Base-by-base conservation (phyloP, 345 rosid genomes). In the Euphorbia lathyris region DNA sequence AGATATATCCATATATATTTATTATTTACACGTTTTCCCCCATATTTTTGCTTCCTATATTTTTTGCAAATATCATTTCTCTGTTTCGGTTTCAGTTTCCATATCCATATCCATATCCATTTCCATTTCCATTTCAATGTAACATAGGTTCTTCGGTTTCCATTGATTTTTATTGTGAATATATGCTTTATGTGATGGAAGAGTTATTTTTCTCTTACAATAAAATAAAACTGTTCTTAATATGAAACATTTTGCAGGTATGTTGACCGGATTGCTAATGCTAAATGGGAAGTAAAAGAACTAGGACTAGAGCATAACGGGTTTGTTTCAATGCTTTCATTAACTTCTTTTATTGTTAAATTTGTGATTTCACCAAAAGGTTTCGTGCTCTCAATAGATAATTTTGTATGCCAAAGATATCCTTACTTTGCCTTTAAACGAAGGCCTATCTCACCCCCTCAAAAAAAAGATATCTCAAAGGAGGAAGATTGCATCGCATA, bases 281-380 rank as follows among this genome's bases (percentile, higher is more conserved):
- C 95, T 27, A 96, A 89, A 80, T 96, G 99, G 99, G 99, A 96
- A 81, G 76, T 92, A 61, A 96, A 87, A 83, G 99, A 96, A 83
- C 87, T 96, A 25, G 99, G 99, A 47, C 78, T 96, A 58, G 99
- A 96, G 81, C 99, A 96, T 67, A 96, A 96, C 76, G 98, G 99
- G 98, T 96, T 74, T 61, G 96, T 86, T 74, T 69, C 78, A 32
- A 47, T 56, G 32, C 71, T 67, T 66, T 34, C 22, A 14, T 47
- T 74, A 23, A 11, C 19, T 1, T 48, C 58, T 69, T 30, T 5
- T 55, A 22, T 34, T 30, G 17, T 9, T 40, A 38, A n/a, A 27
- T 14, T 40, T 30, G 3, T 56, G 71, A 68, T 25, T 32, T 40
- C 27, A 34, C 30, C n/a, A 26, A 25, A 34, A 16, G 19, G 9